Base-by-base conservation (phyloP, 2,329 filamentous ascomycete genomes). In the Calonectria honghensis region DNA sequence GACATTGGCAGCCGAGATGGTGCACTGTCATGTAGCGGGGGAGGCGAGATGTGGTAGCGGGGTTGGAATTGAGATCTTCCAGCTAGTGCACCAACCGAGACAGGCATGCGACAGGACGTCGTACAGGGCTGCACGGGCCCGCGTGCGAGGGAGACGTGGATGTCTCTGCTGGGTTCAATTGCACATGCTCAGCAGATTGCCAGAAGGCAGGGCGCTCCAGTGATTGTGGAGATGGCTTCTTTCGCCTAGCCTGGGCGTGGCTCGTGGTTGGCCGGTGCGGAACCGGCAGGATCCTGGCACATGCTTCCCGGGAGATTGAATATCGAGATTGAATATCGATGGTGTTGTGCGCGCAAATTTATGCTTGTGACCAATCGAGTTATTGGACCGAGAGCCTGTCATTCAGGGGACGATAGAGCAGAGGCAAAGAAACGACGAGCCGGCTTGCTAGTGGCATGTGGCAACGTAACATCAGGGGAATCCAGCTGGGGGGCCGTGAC, bases 11-110 rank as follows among this genome's bases (percentile, higher is more conserved):
- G 41, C 61, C 61, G 41, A 65, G 41, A 65, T 65, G 16, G 57
- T 63, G 35, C 24, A 63, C 35, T 54, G 65, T 48, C 39, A 66
- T 9, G 45, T 70, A 69, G 65, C 24, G 57, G 45, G 59, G 52
- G 41, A 70, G 50, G 59, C 65, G 54, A 75, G 74, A 66, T 64
- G 67, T 59, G 72, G 50, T 63, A 39, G 70, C 78, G 74, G 72
- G 68, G 78, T 76, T 64, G 67, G 54, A 54, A 79, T 80, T 79
- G 67, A 75, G 78, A 79, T 80, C 75, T 80, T 73, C 78, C 68
- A 35, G 50, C 73, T 72, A 69, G 37, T 29, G 50, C 64, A 73
- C 41, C 54, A 72, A 57, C 69, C 39, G 64, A 67, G 64, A 67
- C 64, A 67, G 64, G 48, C 31, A 52, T 39, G n/a, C 35, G 29